phyloP scores from a whole-genome alignment of 495 filamentous ascomycete species.

The Achaetomiella virescens region DNA sequence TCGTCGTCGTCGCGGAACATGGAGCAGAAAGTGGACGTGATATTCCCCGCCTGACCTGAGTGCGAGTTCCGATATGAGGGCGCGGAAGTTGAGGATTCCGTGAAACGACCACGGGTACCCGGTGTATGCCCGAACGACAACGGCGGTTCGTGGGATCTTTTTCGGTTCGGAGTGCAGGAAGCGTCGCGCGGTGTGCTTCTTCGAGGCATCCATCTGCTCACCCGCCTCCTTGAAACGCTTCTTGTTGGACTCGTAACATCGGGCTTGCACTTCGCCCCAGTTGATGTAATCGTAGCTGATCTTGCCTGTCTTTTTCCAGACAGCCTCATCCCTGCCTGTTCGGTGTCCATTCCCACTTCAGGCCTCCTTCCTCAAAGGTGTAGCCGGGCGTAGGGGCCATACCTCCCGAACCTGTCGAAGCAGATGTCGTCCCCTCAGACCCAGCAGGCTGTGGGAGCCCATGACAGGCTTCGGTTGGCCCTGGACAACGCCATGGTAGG shows the following conservation, averaged over 20 bases:
- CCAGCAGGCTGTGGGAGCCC: slow-evolving; percentile 73
- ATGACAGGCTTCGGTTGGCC: slow-evolving; percentile 77
- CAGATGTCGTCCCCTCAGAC: slow-evolving; percentile 78
- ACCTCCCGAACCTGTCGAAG: slow-evolving; percentile 85
- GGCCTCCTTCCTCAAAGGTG: slow-evolving; percentile 63
- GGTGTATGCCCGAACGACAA: slow-evolving; percentile 68
- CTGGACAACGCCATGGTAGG: slow-evolving; percentile 64
- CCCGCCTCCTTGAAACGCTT: slow-evolving; percentile 50
- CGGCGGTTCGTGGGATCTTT: slow-evolving; percentile 55
- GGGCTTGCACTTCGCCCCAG: slow-evolving; percentile 70
- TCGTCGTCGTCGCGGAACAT: slow-evolving; percentile 62
- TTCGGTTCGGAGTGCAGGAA: slow-evolving; percentile 21
- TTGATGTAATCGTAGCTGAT: slow-evolving; percentile 68
- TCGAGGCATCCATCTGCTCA: not conserved
- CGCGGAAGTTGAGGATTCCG: slow-evolving; percentile 64
- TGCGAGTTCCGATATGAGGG: slow-evolving; percentile 71
- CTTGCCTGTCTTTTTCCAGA: slow-evolving; percentile 64
- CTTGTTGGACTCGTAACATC: slow-evolving; percentile 61
- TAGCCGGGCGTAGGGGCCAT: slow-evolving; percentile 92
- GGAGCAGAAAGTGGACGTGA: slow-evolving; percentile 70
- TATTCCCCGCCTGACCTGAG: slow-evolving; percentile 74
- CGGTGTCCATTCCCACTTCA: slow-evolving; percentile 71
- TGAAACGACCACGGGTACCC: slow-evolving; percentile 63
- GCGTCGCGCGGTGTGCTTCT: not conserved
- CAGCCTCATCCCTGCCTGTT: slow-evolving; percentile 60